These are phyloP conservation scores for Ophiostoma perfectum DNA, from an alignment of 2,329 filamentous ascomycete species.

Conservation along the genomic window DNA sequence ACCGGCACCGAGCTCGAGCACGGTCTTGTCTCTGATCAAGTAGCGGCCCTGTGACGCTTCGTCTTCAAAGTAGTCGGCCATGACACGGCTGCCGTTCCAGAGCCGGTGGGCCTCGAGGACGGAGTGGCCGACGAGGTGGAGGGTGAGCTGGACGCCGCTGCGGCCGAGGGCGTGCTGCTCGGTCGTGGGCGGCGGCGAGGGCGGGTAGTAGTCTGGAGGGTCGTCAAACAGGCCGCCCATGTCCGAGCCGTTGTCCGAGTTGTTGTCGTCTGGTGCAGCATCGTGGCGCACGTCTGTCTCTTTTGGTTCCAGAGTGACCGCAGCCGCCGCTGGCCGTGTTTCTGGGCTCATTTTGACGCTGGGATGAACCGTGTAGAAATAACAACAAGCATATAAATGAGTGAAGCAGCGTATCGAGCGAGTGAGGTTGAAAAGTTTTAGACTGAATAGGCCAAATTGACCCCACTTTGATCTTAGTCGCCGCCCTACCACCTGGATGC, in stretches of 20 bases:
- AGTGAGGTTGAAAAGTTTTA: background rate
- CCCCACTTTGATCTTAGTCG: background rate
- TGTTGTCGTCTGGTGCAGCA: constrained; percentile 9
- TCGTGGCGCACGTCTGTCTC: background rate
- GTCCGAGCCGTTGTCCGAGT: constrained; percentile 29
- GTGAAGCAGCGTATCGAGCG: background rate
- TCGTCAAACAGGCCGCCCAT: constrained; percentile 60
- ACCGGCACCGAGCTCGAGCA: constrained; percentile 85
- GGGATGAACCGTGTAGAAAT: background rate
- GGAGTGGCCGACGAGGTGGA: constrained; percentile 67
- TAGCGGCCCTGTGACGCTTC: constrained; percentile 13
- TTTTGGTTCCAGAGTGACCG: background rate
- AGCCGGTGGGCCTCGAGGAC: constrained; percentile 83
- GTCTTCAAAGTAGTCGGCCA: constrained; percentile 72
- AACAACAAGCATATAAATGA: background rate
- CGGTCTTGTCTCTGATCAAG: constrained; percentile 59
- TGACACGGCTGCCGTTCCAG: constrained; percentile 82
- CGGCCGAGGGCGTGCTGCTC: constrained; percentile 60
- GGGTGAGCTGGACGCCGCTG: constrained; percentile 52
- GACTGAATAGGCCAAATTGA: background rate
- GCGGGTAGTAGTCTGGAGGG: constrained; percentile 72
- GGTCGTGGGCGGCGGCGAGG: constrained; percentile 68
- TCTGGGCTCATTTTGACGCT: background rate
- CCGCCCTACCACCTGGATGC: background rate
- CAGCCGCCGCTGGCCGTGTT: background rate